A percentile compares a stretch with the other conserved stretches of the same genome.
phyloP scores from a whole-genome alignment of 257 asterid genomes.

The Solanum dulcamara region DNA sequence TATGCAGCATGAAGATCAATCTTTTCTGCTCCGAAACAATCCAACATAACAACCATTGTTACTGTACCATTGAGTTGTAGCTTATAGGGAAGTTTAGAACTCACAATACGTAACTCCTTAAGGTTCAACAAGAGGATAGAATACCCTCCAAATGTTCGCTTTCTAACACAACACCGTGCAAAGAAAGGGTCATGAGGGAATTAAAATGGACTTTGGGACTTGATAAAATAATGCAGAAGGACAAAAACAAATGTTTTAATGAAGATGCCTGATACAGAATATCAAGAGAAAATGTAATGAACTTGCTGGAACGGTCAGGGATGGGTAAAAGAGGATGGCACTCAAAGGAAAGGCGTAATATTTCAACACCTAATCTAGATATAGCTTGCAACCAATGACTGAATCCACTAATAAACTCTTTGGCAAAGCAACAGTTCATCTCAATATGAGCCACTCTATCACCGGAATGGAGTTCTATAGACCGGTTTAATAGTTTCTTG shows the following conservation, averaged over 20 bases:
- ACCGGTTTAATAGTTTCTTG: too few relatives aligned
- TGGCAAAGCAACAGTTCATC: too few relatives aligned
- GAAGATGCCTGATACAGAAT: neutral
- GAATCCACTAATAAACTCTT: too few relatives aligned
- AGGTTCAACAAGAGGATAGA: neutral
- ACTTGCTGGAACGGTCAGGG: too few relatives aligned
- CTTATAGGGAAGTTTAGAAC: neutral
- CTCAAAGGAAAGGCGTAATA: too few relatives aligned
- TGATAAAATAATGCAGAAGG: neutral
- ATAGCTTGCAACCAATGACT: too few relatives aligned
- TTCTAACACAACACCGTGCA: too few relatives aligned
- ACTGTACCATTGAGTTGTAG: neutral
- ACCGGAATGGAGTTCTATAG: too few relatives aligned
- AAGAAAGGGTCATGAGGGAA: neutral
- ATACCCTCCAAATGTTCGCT: neutral
- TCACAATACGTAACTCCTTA: neutral
- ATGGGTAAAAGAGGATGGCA: too few relatives aligned
- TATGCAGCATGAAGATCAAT: neutral
- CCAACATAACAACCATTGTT: neutral
- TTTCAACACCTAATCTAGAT: too few relatives aligned
- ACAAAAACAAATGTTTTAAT: neutral
- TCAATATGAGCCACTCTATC: too few relatives aligned
- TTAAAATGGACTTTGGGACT: neutral
- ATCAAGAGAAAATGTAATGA: too few relatives aligned
- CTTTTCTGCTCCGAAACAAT: neutral